Percentiles rank a stretch among this genome's conserved stretches.
Evolutionary conservation across 2,329 filamentous ascomycete species (phyloP).

Genomic region (Pseudogymnoascus sp.): DNA sequence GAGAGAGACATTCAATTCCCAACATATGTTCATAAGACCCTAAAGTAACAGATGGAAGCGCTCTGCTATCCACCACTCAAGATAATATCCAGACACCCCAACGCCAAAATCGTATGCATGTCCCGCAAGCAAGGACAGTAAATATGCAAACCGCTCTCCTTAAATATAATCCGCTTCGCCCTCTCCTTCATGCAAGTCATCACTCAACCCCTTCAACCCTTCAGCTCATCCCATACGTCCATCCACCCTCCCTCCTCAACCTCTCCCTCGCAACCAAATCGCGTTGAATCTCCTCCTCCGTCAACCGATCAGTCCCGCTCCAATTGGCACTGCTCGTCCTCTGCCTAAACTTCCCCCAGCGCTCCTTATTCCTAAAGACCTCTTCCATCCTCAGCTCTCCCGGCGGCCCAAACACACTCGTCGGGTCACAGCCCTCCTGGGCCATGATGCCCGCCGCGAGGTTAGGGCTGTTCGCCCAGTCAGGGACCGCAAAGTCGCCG

Average conservation of each 20-base stretch:
- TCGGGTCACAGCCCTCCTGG: conserved; percentile 81
- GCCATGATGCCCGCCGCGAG: conserved; percentile 66
- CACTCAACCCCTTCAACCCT: not conserved
- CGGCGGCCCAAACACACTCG: conserved; percentile 81
- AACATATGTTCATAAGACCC: conserved; percentile 7
- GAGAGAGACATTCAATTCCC: not conserved
- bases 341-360: conserved; percentile 79
- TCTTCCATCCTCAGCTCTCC: conserved; percentile 90
- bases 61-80: conserved; percentile 2
- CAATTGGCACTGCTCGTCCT: conserved; percentile 94
- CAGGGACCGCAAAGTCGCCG: conserved; percentile 56
- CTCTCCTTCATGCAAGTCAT: not conserved
- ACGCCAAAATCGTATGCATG: conserved; percentile 5
- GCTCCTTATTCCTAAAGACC: conserved; percentile 85
- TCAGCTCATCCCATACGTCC: conserved; percentile 53
- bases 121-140: not conserved
- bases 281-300: conserved; percentile 76
- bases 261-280: conserved; percentile 74
- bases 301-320: conserved; percentile 74
- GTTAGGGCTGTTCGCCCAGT: conserved; percentile 85
- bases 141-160: conserved; percentile 6
- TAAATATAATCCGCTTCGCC: conserved; percentile 3
- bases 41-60: conserved; percentile 1
- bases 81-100: conserved; percentile 3
- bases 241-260: conserved; percentile 75